A percentile compares a stretch with the other conserved stretches of the same genome.
Conservation (phyloP, 2,329 filamentous ascomycete genomes). For the Botrytis aclada region DNA sequence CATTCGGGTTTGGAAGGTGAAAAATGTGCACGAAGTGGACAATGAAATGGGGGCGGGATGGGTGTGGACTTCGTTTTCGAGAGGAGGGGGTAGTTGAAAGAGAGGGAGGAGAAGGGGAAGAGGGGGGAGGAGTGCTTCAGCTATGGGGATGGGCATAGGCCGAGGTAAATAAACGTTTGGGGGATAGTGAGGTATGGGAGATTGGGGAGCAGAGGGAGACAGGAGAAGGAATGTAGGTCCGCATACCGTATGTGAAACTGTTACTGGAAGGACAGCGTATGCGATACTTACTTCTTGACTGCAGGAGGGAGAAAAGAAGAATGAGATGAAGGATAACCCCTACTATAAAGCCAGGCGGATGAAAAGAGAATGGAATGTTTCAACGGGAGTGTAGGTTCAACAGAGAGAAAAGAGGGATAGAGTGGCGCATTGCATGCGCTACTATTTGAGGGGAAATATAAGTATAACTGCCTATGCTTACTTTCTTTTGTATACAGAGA, state of each 20-base stretch:
- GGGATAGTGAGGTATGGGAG: too few relatives aligned
- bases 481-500: background rate
- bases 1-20: background rate
- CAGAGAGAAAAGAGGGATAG: accelerated
- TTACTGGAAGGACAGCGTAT: too few relatives aligned
- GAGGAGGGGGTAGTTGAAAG: background rate
- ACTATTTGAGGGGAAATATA: background rate
- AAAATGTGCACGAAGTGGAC: accelerated
- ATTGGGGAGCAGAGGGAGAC: too few relatives aligned
- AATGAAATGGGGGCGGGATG: background rate
- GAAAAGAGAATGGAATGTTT: background rate
- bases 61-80: background rate
- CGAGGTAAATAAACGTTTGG: too few relatives aligned
- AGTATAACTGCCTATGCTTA: background rate
- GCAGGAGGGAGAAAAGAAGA: too few relatives aligned
- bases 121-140: too few relatives aligned
- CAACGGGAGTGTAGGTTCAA: background rate
- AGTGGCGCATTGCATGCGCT: background rate
- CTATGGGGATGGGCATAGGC: too few relatives aligned
- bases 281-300: background rate
- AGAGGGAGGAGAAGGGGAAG: background rate
- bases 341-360: background rate
- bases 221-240: too few relatives aligned
- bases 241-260: too few relatives aligned
- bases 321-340: background rate